Conservation (phyloP, 768 basidiomycete species). For the Russula griseocarnosa region DNA sequence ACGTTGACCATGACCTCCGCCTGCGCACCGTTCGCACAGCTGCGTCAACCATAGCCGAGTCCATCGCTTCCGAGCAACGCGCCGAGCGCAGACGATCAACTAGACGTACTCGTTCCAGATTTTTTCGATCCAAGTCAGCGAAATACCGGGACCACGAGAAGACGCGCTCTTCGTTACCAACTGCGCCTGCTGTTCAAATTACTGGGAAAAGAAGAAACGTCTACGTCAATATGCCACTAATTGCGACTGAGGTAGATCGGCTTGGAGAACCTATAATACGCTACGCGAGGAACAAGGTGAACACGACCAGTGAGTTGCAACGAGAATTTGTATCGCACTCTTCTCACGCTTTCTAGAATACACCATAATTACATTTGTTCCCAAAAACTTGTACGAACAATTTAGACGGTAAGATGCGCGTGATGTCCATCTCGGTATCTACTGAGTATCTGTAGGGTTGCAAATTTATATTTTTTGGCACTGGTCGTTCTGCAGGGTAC, state of each 20-base stretch:
- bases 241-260: conserved; percentile 59
- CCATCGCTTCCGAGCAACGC: conserved; percentile 71
- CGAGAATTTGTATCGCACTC: not conserved
- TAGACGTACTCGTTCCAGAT: conserved; percentile 46
- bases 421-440: conserved; percentile 5
- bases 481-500: conserved; percentile 77
- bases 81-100: conserved; percentile 53
- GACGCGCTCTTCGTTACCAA: conserved; percentile 33
- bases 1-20: conserved; percentile 83
- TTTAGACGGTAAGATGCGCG: conserved; percentile 62
- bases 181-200: conserved; percentile 36
- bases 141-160: conserved; percentile 39
- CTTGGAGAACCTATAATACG: conserved; percentile 72
- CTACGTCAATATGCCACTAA: conserved; percentile 72
- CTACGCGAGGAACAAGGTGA: conserved; percentile 91
- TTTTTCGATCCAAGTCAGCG: conserved; percentile 49
- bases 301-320: conserved; percentile 75
- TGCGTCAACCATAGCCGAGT: conserved; percentile 84
- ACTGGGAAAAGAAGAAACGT: conserved; percentile 64
- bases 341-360: conserved; percentile 55
- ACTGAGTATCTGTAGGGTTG: conserved; percentile 48
- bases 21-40: conserved; percentile 92
- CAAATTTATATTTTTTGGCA: conserved; percentile 88
- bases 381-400: conserved; percentile 93
- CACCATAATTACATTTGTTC: conserved; percentile 83